Base-by-base conservation (phyloP, 164 flowering plant species). In the Aristolochia fimbriata region DNA sequence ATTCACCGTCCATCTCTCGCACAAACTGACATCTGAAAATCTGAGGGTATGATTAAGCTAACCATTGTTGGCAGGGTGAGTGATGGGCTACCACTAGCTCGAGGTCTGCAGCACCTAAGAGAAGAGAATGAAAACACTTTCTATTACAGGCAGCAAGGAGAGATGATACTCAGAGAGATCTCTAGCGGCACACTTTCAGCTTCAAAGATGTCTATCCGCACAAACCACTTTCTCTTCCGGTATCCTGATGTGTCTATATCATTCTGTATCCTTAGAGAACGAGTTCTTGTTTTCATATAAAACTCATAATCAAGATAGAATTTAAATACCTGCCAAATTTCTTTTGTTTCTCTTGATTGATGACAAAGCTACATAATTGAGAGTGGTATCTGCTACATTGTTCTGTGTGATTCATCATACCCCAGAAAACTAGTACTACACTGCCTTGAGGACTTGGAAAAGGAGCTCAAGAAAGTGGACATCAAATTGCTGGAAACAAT, bases 371-470 rank as follows among this genome's bases (percentile, higher is more conserved):
- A 65, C 72, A 59, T 78, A 65, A 66, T 82, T 11, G 78, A 71
- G 64, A 65, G 71, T 59, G 81, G 80, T 15, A 14, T 78, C 30
- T 76, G 74, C 73, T 82, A 68, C 69, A 69, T 80, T 62, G 72
- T 80, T 37, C 62, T 80, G 49, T 71, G 72, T 55, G 84, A 76
- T 58, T 65, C 77, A 55, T 68, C 79, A 37, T 81, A 81, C 64
- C 86, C 86, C 59, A 77, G 79, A 77, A 77, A 72, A 60, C 70
- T 81, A 30, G 83, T 76, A 52, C 76, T 79, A 53, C 70, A 66
- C 53, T 80, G 70, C 57, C 67, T 81, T 3, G 73, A 81, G 56
- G 83, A 81, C 63, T 60, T 81, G 76, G 68, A 65, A 6, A 76
- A 65, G 68, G 81, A 81, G 62, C 69, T 79, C 22, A 68, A 69